Base-by-base conservation (phyloP, 2,329 filamentous ascomycete genomes). In the Fusarium sp. region DNA sequence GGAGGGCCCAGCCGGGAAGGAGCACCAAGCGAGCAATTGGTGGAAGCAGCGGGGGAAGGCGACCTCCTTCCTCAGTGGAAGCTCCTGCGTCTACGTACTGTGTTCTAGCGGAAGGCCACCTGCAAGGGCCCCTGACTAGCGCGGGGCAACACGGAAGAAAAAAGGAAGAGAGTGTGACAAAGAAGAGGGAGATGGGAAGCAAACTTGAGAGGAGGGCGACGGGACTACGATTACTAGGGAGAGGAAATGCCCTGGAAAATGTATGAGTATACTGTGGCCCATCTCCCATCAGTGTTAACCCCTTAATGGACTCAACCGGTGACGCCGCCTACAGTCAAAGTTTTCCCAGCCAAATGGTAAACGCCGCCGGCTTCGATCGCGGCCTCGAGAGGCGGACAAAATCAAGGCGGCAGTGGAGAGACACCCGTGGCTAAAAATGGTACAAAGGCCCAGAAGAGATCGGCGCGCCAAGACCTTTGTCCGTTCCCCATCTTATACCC, bases 81-180 rank as follows among this genome's bases (percentile, higher is more conserved):
- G 53, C 53, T 56, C 13, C 8, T 58, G 50, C 25, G 46, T 31
- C 23, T 60, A 60, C 33, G 57, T 60, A 60, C 46, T 38, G 33
- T 38, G 49, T 67, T 71, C 65, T 71, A 66, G 68, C 46, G 68
- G 58, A 58, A 71, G 49, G 44, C 46, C 23, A 56, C 58, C 68
- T 71, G 68, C 68, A 71, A 69, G 68, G 61, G 58, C 68, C 61
- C 68, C 36, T 64, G 53, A 69, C 68, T 71, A 71, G 68, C 68
- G 68, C 68, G 62, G 68, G 68, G 68, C 49, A 49, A 23, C 16
- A 29, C 27, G 58, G 31, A 38, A 44, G 58, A 27, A 55, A 56
- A 34, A 55, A 40, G 20, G 50, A 64, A 40, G 20, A 38, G 42
- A 46, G 20, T 42, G 44, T 20, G 27, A 54, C 31, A 36, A 56